Conservation (phyloP, 768 basidiomycete genomes). For the Mycena alexandri region DNA sequence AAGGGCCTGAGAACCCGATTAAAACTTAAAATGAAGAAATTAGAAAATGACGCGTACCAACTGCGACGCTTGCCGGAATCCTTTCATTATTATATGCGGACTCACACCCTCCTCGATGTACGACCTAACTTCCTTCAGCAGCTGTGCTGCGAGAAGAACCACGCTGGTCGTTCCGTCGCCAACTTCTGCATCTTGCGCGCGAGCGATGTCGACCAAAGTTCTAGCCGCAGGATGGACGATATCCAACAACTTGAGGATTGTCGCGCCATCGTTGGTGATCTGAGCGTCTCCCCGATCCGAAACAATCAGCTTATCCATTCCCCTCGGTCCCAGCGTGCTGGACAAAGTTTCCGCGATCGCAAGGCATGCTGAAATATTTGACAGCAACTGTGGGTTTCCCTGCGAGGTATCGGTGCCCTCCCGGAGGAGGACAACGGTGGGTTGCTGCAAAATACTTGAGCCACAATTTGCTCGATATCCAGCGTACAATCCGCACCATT, state of each 20-base stretch:
- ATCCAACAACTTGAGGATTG: slow-evolving; percentile 96
- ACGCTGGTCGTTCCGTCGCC: slow-evolving; percentile 99
- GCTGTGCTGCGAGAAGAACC: slow-evolving; percentile 92
- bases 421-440: slow-evolving; percentile 94
- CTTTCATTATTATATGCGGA: slow-evolving; percentile 98
- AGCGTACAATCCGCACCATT: slow-evolving; percentile 62
- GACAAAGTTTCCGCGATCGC: slow-evolving; percentile 93
- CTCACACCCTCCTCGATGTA: slow-evolving; percentile 98
- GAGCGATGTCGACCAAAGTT: slow-evolving; percentile 97
- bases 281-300: slow-evolving; percentile 94
- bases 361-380: slow-evolving; percentile 96
- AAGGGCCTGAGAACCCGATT: slow-evolving; percentile 68
- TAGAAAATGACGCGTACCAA: slow-evolving; percentile 67
- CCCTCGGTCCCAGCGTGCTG: slow-evolving; percentile 95
- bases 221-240: slow-evolving; percentile 98
- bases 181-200: slow-evolving; percentile 98
- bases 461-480: slow-evolving; percentile 8
- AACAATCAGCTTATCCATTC: slow-evolving; percentile 99
- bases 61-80: slow-evolving; percentile 88
- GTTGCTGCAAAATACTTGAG: slow-evolving; percentile 75
- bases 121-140: slow-evolving; percentile 91
- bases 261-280: slow-evolving; percentile 99
- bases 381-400: slow-evolving; percentile 91
- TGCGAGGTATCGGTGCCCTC: slow-evolving; percentile 98
- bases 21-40: slow-evolving; percentile 17